phyloP scores from a whole-genome alignment of 108 stramenopile species.

The Nannochloropsis gaditana region DNA sequence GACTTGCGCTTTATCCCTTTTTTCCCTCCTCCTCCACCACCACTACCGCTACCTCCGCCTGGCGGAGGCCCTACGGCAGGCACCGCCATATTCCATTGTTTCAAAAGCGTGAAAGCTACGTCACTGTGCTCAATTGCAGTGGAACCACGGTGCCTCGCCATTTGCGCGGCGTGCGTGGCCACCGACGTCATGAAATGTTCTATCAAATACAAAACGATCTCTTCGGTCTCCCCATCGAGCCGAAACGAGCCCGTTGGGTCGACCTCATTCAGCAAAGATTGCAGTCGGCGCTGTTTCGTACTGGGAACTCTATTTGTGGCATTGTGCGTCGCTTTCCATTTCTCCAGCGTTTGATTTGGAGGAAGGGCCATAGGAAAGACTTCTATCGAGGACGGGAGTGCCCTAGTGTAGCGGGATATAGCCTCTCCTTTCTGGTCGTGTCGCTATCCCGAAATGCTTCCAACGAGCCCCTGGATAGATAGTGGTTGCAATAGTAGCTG shows the following conservation, averaged over 20 bases:
- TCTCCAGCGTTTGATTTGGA: conserved; percentile 9
- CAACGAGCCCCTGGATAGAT: no score
- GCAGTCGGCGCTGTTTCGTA: background rate
- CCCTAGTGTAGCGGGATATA: no score
- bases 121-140: conserved; percentile 3
- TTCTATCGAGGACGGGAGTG: background rate
- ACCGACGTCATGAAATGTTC: conserved; percentile 1
- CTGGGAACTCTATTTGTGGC: background rate
- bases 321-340: conserved; percentile 11
- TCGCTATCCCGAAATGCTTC: no score
- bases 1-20: background rate
- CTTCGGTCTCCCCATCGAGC: background rate
- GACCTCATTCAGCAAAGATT: background rate
- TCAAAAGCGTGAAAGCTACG: background rate
- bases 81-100: background rate
- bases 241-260: conserved; percentile 7
- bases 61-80: background rate
- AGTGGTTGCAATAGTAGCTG: no score
- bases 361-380: background rate
- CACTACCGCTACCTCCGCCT: background rate
- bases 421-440: no score
- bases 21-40: background rate
- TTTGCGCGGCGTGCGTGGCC: background rate
- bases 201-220: background rate
- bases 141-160: conserved; percentile 1